Conservation (phyloP, 2,329 filamentous ascomycete genomes). For the Paecilomyces formosus region DNA sequence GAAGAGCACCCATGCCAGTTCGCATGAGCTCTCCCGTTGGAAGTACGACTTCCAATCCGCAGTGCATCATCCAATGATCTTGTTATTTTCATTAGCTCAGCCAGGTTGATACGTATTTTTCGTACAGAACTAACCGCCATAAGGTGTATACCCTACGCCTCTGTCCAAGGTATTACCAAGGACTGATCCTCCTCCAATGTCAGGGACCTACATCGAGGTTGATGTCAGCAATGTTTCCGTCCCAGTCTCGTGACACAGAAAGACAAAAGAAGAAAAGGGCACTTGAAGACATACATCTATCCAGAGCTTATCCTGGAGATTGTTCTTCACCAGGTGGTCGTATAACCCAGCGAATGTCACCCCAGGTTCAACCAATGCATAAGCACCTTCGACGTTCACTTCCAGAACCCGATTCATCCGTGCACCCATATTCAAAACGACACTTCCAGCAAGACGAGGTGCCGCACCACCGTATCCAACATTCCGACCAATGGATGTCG, state of each 20-base stretch:
- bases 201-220: not conserved
- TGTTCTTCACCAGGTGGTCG: conserved; percentile 39
- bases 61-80: conserved; percentile 36
- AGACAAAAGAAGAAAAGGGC: not conserved
- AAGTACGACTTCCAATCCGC: conserved; percentile 40
- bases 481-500: conserved; percentile 37
- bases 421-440: conserved; percentile 37
- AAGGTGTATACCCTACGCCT: not conserved
- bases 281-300: conserved; percentile 28
- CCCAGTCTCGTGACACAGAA: not conserved
- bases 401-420: conserved; percentile 48
- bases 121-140: not conserved
- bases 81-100: conserved; percentile 26
- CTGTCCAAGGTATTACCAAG: not conserved
- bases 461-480: conserved; percentile 46
- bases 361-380: conserved; percentile 48
- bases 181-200: not conserved
- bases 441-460: conserved; percentile 36
- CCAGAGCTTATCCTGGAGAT: conserved; percentile 30
- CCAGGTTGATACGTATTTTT: not conserved
- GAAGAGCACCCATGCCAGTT: conserved; percentile 40
- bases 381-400: conserved; percentile 44
- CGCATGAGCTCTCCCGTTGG: conserved; percentile 39
- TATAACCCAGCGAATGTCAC: conserved; percentile 48
- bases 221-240: not conserved